phyloP scores from a whole-genome alignment of 2,329 filamentous ascomycete genomes.

The Alternaria infectoria region DNA sequence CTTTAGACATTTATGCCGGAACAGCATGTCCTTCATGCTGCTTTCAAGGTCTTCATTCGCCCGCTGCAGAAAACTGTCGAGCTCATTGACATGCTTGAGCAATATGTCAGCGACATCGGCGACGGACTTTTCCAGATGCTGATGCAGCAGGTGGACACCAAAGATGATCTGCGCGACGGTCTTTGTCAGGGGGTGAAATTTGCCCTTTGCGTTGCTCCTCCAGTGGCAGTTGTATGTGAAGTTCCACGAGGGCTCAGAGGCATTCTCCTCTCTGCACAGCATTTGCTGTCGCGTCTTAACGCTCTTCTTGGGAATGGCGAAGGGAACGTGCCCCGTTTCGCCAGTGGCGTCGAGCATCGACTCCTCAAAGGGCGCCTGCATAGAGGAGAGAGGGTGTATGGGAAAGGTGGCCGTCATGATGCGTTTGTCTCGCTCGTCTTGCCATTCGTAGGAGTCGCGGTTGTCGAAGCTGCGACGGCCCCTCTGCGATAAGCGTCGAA shows the following conservation, averaged over 20 bases:
- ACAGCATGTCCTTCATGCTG: conserved; percentile 74
- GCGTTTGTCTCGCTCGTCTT: conserved; percentile 40
- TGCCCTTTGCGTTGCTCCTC: conserved; percentile 76
- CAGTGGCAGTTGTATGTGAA: conserved; percentile 75
- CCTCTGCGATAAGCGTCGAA: conserved; percentile 30
- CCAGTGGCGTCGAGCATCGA: conserved; percentile 74
- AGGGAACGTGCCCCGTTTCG: conserved; percentile 41
- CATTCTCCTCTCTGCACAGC: conserved; percentile 66
- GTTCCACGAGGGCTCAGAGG: conserved; percentile 71
- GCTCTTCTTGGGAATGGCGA: conserved; percentile 51
- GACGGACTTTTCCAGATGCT: conserved; percentile 86
- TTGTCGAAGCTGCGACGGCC: conserved; percentile 26
- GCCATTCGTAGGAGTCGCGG: conserved; percentile 40
- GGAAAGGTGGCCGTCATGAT: conserved; percentile 52
- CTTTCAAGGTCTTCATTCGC: conserved; percentile 84
- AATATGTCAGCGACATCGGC: conserved; percentile 86
- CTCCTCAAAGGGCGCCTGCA: conserved; percentile 84
- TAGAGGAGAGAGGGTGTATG: conserved; percentile 74
- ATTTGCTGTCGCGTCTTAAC: conserved; percentile 45
- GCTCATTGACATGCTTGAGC: conserved; percentile 89
- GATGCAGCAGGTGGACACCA: conserved; percentile 85
- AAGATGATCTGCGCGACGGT: conserved; percentile 92
- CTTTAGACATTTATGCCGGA: conserved; percentile 77
- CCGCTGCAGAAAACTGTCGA: conserved; percentile 88
- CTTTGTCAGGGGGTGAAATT: conserved; percentile 87